phyloP scores from a whole-genome alignment of 257 asterid genomes.

The Primulina huaijiensis region DNA sequence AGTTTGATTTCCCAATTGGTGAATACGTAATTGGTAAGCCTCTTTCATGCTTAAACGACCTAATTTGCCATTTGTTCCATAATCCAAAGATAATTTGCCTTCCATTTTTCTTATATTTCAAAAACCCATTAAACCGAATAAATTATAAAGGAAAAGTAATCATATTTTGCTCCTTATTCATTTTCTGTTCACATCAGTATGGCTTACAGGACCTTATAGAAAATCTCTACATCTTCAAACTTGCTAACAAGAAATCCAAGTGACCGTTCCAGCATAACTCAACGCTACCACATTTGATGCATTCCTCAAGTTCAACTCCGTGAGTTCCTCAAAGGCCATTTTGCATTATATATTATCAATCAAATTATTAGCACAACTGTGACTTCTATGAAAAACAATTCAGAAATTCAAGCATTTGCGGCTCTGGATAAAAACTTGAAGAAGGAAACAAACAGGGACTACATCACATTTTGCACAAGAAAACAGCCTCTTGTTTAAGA shows the following conservation, averaged over 20 bases:
- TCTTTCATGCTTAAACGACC: neutral
- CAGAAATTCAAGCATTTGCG: neutral
- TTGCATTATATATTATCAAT: neutral
- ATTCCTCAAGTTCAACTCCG: neutral
- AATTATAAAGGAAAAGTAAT: too few species aligned
- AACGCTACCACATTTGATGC: neutral
- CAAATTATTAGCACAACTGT: neutral
- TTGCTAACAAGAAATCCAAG: neutral
- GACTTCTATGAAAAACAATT: constrained; percentile 2
- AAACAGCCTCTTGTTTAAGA: neutral
- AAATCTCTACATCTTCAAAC: neutral
- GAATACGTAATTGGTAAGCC: neutral
- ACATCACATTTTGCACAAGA: constrained; percentile 4
- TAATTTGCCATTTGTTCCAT: neutral
- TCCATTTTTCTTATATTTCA: neutral
- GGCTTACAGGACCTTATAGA: neutral
- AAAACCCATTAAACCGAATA: neutral
- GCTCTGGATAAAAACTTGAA: neutral
- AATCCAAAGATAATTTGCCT: neutral
- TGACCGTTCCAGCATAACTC: neutral
- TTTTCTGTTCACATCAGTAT: neutral
- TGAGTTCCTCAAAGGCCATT: neutral
- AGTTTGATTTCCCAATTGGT: neutral
- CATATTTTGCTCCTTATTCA: neutral
- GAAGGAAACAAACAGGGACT: neutral